A percentile compares a stretch with the other conserved stretches of the same genome.
Evolutionary conservation across 176 grass and related monocot species (phyloP).

Genomic region (Eleusine coracana): DNA sequence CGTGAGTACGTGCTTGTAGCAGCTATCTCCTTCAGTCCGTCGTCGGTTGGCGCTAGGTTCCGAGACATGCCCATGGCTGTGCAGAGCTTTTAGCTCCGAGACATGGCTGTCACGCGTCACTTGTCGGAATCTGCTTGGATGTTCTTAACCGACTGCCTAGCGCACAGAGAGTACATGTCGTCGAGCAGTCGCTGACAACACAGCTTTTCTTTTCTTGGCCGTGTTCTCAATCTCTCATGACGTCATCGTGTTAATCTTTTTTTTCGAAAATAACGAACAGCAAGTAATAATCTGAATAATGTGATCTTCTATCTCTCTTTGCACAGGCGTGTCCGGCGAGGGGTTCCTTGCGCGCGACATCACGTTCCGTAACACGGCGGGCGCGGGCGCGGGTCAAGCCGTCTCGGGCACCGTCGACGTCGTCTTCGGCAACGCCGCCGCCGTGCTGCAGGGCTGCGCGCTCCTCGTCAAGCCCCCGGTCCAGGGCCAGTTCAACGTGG

Average conservation of each 20-base stretch:
- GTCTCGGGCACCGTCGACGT: constrained; percentile 77
- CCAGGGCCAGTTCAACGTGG: constrained; percentile 55
- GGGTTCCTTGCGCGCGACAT: constrained; percentile 79
- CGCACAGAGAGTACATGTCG: background rate
- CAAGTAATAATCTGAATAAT: background rate
- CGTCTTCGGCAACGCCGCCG: constrained; percentile 85
- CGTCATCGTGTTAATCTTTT: too few relatives aligned
- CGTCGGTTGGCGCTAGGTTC: constrained; percentile 33
- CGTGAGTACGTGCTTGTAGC: background rate
- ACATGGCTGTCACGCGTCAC: constrained; percentile 34
- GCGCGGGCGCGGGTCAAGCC: constrained; percentile 62
- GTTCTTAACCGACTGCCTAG: background rate
- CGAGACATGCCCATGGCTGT: constrained; percentile 6
- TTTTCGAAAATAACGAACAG: background rate
- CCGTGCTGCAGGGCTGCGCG: constrained; percentile 72
- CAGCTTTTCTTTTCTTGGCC: background rate
- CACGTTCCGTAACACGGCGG: constrained; percentile 82
- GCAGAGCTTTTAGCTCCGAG: background rate
- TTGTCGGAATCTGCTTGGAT: background rate
- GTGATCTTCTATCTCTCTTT: background rate
- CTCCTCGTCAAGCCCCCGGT: constrained; percentile 55
- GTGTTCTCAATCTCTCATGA: too few relatives aligned
- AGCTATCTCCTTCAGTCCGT: background rate
- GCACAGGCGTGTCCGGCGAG: constrained; percentile 61
- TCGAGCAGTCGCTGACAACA: constrained; percentile 1